Percentiles rank a stretch among this genome's conserved stretches.
phyloP scores from a whole-genome alignment of 148 eudicot genomes.

The Dianthus caryophyllus region DNA sequence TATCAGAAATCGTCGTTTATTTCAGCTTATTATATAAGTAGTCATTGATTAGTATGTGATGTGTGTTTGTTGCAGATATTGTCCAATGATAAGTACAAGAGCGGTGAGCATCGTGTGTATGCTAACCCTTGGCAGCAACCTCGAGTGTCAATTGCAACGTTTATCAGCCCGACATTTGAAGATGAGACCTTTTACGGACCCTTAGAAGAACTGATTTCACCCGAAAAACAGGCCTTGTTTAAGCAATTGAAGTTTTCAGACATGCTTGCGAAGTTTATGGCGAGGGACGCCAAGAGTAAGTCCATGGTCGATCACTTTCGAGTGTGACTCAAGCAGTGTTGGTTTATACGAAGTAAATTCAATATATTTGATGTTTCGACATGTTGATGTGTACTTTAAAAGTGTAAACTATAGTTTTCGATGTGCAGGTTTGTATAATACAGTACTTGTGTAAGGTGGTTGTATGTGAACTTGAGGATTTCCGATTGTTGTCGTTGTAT shows the following conservation, averaged over 20 bases:
- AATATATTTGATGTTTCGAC: no score
- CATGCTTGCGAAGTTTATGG: constrained; percentile 44
- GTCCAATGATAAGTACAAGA: constrained; percentile 54
- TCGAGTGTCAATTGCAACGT: constrained; percentile 50
- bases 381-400: background rate
- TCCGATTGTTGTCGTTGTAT: no score
- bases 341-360: background rate
- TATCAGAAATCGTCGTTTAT: no score
- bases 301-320: constrained; percentile 37
- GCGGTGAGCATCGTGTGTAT: constrained; percentile 60
- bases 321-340: background rate
- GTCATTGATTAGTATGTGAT: no score
- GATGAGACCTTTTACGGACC: constrained; percentile 47
- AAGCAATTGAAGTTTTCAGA: constrained; percentile 35
- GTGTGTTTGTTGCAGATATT: constrained; percentile 27
- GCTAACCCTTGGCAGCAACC: constrained; percentile 39
- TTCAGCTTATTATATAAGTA: no score
- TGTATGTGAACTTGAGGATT: no score
- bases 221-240: constrained; percentile 47
- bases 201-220: constrained; percentile 45
- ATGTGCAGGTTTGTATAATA: background rate
- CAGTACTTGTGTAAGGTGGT: no score
- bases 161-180: constrained; percentile 45
- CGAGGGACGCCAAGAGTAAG: constrained; percentile 50
- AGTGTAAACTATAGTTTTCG: background rate